A percentile compares a stretch with the other conserved stretches of the same genome.
Conservation (phyloP, 345 rosid genomes). For the Hibiscus tridactylites region DNA sequence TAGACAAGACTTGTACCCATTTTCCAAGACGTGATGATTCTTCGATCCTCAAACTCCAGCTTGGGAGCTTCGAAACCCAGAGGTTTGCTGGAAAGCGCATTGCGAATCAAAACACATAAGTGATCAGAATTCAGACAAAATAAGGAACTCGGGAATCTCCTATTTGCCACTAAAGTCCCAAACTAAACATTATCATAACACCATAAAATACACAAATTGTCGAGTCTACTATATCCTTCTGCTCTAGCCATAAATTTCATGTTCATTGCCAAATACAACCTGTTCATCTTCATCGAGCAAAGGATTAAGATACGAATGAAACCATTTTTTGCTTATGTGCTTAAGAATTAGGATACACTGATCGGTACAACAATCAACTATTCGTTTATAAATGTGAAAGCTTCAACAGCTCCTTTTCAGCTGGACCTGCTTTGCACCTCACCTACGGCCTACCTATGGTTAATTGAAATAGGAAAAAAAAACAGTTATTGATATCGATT, state of each 20-base stretch:
- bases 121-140: too few species aligned
- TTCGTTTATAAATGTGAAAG: constrained; percentile 14
- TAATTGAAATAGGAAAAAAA: constrained; percentile 17
- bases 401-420: constrained; percentile 15
- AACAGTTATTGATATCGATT: background rate
- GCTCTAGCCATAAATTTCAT: background rate
- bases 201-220: background rate
- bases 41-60: constrained; percentile 29
- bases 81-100: constrained; percentile 19
- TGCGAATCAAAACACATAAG: background rate
- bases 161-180: too few species aligned
- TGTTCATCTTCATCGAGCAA: constrained; percentile 9
- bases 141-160: too few species aligned
- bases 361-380: constrained; percentile 34
- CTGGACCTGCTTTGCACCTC: constrained; percentile 15
- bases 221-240: background rate
- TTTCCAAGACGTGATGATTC: constrained; percentile 39
- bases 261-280: background rate
- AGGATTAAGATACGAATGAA: constrained; percentile 13
- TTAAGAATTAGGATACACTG: constrained; percentile 22
- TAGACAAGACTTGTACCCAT: constrained; percentile 44
- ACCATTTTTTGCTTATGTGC: constrained; percentile 5
- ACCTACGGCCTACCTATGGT: constrained; percentile 19
- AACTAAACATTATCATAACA: background rate
- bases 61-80: constrained; percentile 24